Percentiles rank a stretch among this genome's conserved stretches.
phyloP scores from a whole-genome alignment of 352 stramenopile genomes.

The Phytophthora crassamura region DNA sequence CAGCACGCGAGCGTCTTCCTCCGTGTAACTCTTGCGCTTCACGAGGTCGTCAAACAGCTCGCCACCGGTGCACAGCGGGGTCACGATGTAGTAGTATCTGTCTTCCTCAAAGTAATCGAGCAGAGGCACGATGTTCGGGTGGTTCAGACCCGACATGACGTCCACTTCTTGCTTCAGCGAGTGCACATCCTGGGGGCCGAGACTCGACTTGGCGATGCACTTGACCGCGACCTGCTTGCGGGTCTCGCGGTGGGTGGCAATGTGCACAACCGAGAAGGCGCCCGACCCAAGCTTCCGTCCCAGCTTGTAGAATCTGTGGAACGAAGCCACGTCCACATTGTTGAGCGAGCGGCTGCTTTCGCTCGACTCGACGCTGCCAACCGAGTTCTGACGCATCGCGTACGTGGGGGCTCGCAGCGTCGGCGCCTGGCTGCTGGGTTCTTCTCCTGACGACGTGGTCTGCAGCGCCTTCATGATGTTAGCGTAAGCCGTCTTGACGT shows the following conservation, averaged over 20 bases:
- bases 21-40: conserved; percentile 94
- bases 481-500: conserved; percentile 79
- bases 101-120: conserved; percentile 80
- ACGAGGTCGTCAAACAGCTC: conserved; percentile 97
- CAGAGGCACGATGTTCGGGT: conserved; percentile 78
- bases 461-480: conserved; percentile 84
- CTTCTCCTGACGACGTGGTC: conserved; percentile 35
- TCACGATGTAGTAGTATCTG: conserved; percentile 85
- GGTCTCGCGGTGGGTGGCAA: conserved; percentile 75
- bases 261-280: conserved; percentile 90
- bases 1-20: conserved; percentile 94
- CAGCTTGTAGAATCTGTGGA: conserved; percentile 83
- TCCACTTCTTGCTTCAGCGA: conserved; percentile 76
- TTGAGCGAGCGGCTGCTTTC: conserved; percentile 40
- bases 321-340: conserved; percentile 46
- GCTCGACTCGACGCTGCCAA: conserved; percentile 45
- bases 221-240: conserved; percentile 85
- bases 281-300: conserved; percentile 87
- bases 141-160: conserved; percentile 73
- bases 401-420: conserved; percentile 39
- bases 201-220: conserved; percentile 69
- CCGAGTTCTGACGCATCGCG: conserved; percentile 50
- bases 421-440: conserved; percentile 33
- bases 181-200: conserved; percentile 57
- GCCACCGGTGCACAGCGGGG: conserved; percentile 79